Base-by-base conservation (phyloP, 768 basidiomycete species). In the Auriscalpium orientale region DNA sequence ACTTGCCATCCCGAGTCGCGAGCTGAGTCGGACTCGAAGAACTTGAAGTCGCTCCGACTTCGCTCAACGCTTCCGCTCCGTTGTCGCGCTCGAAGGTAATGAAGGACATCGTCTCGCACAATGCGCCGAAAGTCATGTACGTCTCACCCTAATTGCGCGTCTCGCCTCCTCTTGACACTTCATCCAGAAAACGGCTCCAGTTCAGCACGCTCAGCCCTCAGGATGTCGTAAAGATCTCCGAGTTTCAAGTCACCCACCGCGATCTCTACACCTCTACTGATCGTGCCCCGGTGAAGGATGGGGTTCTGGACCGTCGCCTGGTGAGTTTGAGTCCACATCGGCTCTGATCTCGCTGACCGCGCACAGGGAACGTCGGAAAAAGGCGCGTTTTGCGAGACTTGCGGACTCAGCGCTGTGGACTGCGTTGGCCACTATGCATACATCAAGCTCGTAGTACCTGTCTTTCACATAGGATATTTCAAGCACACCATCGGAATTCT, bases 341-440 rank as follows among this genome's bases (percentile, higher is more conserved):
- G 34, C 9, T 13, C 20, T 28, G 28, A 11, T 46, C 49, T 10
- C 33, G 50, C 33, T 33, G 46, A 34, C 6, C 28, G 28, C 20
- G 52, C 48, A 51, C 62, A 97, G 95, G 97, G 97, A 45, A 95
- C 94, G 4, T 91, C 91, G 43, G 94, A 97, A 68, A 98, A 98
- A 76, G 81, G 77, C 56, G 82, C 88, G 28, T 88, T 85, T 66
- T 99, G 97, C 71, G 91, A 95, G 70, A 99, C 97, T 0, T 99
- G 97, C 65, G 92, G 92, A 8, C 82, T 93, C 59, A 85, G 82
- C 16, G 85, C 91, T 33, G 89, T 93, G 3, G 92, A 97, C 58
- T 99, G 97, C 67, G 95, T 97, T 21, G 97, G 97, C 1, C 97
- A 99, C 70, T 98, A 97, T 68, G 95, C 95, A 5, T 98, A 98